Evolutionary conservation across 495 filamentous ascomycete genomes (phyloP), one percentile per base, ranked within the genome.

Genomic region (Penicillium goetzii): DNA sequence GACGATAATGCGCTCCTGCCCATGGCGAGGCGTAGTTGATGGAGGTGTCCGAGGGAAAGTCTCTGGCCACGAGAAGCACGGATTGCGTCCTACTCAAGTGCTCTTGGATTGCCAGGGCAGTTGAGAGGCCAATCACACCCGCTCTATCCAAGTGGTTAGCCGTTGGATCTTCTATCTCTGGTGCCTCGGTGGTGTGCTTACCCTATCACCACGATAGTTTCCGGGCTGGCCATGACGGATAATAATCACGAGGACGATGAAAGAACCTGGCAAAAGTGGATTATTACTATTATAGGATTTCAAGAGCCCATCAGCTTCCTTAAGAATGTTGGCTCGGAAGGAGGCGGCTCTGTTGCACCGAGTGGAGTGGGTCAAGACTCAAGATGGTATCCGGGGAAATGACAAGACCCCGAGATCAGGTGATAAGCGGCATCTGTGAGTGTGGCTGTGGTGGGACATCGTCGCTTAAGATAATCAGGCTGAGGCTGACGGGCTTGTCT

Each of bases 1-100:
- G 83, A 4, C 86, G 81, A 74, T 86, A 85, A 68, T 85, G 86
- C 8, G 84, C 86, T 60, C 86, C 86, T n/a, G 80, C 87, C 87
- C 86, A 89, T 10, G 85, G 82, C 6, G 86, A 88, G 57, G 86
- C 82, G 74, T 83, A 89, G 79, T 89, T 83, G 66, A 86, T 78
- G 40, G 86, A 83, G 17, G 72, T 78, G 56, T 73, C 68, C 60
- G 69, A 60, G 36, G 86, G 86, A 59, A 87, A 82, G 69, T 88
- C 83, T 38, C 78, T 76, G 57, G 86, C 85, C 15, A 88, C 69
- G 59, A 89, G 78, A 56, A 83, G 80, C 28, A 87, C 79, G 57
- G 65, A 65, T 71, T 80, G 74, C 2, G 62, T 69, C 28, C 71
- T 69, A 40, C 15, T 19, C 26, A 76, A 64, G n/a, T 74, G 63